Percentiles rank a stretch among this genome's conserved stretches.
phyloP scores from a whole-genome alignment of 2,329 filamentous ascomycete species.

The Neofusicoccum kwambonambiense region DNA sequence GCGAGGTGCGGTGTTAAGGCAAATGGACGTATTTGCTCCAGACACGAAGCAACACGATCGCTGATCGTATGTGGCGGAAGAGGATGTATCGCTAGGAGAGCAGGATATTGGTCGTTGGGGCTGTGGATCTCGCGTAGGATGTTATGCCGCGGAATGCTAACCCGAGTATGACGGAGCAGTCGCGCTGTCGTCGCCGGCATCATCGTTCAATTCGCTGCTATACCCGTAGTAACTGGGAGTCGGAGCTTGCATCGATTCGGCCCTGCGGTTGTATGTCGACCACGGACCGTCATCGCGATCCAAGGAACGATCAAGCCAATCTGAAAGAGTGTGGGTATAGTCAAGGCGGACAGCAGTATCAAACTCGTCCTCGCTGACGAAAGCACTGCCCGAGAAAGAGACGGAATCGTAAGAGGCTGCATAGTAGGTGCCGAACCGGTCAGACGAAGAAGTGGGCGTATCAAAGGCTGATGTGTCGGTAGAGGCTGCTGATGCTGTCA shows the following conservation, averaged over 20 bases:
- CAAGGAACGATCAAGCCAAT: not conserved
- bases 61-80: no score
- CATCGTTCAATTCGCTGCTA: not conserved
- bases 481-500: not conserved
- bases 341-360: not conserved
- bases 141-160: not conserved
- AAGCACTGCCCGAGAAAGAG: not conserved
- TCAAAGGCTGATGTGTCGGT: not conserved
- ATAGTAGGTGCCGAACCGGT: not conserved
- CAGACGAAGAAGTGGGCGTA: conserved; percentile 7
- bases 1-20: no score
- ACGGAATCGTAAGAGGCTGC: not conserved
- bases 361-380: not conserved
- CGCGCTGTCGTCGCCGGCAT: not conserved
- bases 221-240: no score
- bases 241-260: not conserved
- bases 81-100: no score
- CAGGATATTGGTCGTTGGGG: no score
- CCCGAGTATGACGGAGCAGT: not conserved
- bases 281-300: not conserved
- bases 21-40: no score
- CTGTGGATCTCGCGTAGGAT: not conserved
- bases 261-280: not conserved
- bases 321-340: not conserved
- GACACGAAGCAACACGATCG: no score